Evolutionary conservation across 768 basidiomycete species (phyloP), one percentile per base, ranked within the genome.

Genomic region (Boletus eberwhitei): DNA sequence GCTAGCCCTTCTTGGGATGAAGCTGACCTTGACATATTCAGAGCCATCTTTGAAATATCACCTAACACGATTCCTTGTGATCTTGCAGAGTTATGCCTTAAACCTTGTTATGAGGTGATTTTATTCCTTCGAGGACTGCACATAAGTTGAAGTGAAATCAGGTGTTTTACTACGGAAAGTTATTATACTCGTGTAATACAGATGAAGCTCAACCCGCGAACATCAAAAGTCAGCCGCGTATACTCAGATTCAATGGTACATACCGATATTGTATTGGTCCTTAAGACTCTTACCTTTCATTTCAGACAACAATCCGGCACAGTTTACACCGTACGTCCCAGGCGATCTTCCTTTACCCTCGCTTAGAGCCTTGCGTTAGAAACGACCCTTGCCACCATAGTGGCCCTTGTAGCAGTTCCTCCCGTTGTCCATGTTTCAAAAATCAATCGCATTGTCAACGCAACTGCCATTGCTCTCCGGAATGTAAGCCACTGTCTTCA

Each of bases 21-120:
- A 19, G 45, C 62, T 0, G 80, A 83, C 7, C 50, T 73, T 4
- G 73, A 78, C 35, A 57, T 69, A 0, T 62, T 87, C 3, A 64
- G 59, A 21, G 67, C 65, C 2, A 62, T 82, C 6, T 67, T 81
- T 11, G 68, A 75, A 16, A 64, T 79, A 22, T 69, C 73, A 0
- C 79, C 79, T 8, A 76, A 83, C 43, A 63, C 71, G 4, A 64
- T 71, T 0, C 74, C 84, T 0, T 88, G 87, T 57, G 77, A 83
- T 43, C 67, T 87, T 13, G 79, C 83, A 17, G 63, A 72, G 1
- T 68, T 87, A 16, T 80, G 80, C 64, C 73, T 73, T 11, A 84
- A 80, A 56, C 79, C 84, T 6, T 89, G 87, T 64, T 66, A 68
- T 29, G 83, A 88, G 73, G 87, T 85, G 51, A 48, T 26, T 52